Percentiles rank a stretch among this genome's conserved stretches.
Conservation (phyloP, 2,329 filamentous ascomycete species). For the Pyricularia pennisetigena region DNA sequence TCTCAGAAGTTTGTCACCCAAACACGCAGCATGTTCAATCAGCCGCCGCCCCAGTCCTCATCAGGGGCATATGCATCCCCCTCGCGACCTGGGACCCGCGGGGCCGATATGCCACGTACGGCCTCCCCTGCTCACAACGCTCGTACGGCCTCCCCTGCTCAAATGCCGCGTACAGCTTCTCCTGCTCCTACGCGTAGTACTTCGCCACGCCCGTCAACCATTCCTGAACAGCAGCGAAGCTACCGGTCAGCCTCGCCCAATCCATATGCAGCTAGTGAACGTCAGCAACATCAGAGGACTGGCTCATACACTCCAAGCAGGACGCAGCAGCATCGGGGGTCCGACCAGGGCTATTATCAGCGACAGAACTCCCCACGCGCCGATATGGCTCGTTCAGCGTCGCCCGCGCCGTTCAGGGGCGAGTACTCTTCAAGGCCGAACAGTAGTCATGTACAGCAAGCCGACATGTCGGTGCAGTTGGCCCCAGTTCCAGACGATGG, state of each 20-base stretch:
- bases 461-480: conserved; percentile 61
- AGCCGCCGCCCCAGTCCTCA: conserved; percentile 19
- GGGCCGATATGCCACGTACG: conserved; percentile 47
- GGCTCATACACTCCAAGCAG: conserved; percentile 9
- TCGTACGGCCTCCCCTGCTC: conserved; percentile 15
- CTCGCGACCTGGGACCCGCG: conserved; percentile 49
- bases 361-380: conserved; percentile 35
- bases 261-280: conserved; percentile 40
- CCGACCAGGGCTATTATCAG: conserved; percentile 37
- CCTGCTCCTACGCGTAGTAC: conserved; percentile 20
- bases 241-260: conserved; percentile 38
- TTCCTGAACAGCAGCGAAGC: conserved; percentile 26
- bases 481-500: conserved; percentile 26
- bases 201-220: conserved; percentile 52
- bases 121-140: too few relatives aligned
- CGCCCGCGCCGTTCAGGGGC: conserved; percentile 29
- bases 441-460: conserved; percentile 30
- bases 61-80: conserved; percentile 19
- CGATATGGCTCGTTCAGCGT: conserved; percentile 21
- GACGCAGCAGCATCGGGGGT: conserved; percentile 30
- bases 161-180: conserved; percentile 34
- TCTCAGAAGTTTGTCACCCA: conserved; percentile 82
- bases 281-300: conserved; percentile 14
- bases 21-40: conserved; percentile 66
- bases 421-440: conserved; percentile 35